phyloP scores from a whole-genome alignment of 2,329 filamentous ascomycete species.

The Colletotrichum gloeosporioides region DNA sequence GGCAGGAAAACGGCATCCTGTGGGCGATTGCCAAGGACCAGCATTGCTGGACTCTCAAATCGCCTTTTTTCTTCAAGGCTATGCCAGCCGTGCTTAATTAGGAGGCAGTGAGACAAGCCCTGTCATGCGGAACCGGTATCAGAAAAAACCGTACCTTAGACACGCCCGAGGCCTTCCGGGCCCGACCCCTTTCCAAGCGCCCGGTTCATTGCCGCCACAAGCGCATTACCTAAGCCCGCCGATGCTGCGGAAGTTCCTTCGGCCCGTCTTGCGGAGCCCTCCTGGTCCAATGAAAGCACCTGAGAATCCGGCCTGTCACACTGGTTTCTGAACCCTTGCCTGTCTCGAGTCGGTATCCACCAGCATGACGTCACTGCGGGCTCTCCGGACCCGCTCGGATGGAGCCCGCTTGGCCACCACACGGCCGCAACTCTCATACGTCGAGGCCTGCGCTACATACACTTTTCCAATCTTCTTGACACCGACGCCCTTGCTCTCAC shows the following conservation, averaged over 20 bases:
- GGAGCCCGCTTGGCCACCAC: neutral
- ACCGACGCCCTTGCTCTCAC: neutral
- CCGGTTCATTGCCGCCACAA: neutral
- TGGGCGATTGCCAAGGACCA: neutral
- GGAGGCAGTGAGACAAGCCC: constrained; percentile 1
- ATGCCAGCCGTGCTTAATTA: neutral
- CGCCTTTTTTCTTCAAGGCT: neutral
- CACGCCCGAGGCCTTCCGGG: constrained; percentile 3
- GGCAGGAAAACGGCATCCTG: neutral
- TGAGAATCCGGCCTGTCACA: neutral
- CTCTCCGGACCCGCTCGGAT: neutral
- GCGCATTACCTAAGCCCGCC: neutral
- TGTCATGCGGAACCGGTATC: neutral
- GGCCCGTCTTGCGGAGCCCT: constrained; percentile 7
- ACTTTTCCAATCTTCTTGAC: neutral
- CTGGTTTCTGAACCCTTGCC: neutral
- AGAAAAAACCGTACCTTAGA: neutral
- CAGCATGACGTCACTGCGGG: constrained; percentile 9
- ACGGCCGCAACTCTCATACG: neutral
- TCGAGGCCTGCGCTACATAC: neutral
- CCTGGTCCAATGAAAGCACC: neutral
- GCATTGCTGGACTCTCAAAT: neutral
- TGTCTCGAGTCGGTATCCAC: neutral
- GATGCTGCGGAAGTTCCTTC: neutral
- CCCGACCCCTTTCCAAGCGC: neutral